Evolutionary conservation across 495 filamentous ascomycete species (phyloP).

Genomic region (Glonium stellatum): DNA sequence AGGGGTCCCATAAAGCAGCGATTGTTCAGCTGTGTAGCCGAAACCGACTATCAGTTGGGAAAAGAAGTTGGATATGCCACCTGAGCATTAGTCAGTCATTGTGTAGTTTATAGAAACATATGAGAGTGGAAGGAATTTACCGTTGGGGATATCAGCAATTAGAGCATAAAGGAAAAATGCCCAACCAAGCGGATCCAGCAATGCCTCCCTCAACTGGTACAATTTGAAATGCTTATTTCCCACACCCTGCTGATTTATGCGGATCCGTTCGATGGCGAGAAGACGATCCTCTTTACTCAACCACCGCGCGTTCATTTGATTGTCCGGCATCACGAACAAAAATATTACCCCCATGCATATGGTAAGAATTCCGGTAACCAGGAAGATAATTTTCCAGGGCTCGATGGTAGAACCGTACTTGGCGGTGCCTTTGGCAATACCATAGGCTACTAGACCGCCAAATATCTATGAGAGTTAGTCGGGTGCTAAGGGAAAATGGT

Average conservation of each 20-base stretch:
- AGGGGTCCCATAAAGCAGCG: slow-evolving; percentile 59
- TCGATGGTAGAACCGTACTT: slow-evolving; percentile 49
- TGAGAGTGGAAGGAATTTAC: not conserved
- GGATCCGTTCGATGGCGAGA: slow-evolving; percentile 36
- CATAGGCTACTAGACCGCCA: slow-evolving; percentile 57
- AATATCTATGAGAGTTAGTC: slow-evolving; percentile 38
- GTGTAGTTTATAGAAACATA: not conserved
- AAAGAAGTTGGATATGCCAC: slow-evolving; percentile 68
- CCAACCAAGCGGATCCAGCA: slow-evolving; percentile 42
- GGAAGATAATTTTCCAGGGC: slow-evolving; percentile 63
- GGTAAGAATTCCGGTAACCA: slow-evolving; percentile 59
- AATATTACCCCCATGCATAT: slow-evolving; percentile 51
- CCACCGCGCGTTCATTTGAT: slow-evolving; percentile 61
- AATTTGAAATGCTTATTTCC: slow-evolving; percentile 38
- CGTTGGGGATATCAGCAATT: slow-evolving; percentile 58
- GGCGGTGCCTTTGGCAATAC: slow-evolving; percentile 52
- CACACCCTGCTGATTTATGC: slow-evolving; percentile 36
- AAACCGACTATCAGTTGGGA: slow-evolving; percentile 57
- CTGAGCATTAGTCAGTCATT: slow-evolving; percentile 20
- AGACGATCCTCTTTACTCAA: slow-evolving; percentile 55
- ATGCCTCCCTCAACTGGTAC: slow-evolving; percentile 37
- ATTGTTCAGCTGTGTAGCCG: slow-evolving; percentile 52
- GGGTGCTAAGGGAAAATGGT: not conserved
- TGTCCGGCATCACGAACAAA: slow-evolving; percentile 60
- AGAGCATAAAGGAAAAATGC: slow-evolving; percentile 58